Evolutionary conservation across 345 rosid genomes (phyloP).

Genomic region (Raphanus sativus): DNA sequence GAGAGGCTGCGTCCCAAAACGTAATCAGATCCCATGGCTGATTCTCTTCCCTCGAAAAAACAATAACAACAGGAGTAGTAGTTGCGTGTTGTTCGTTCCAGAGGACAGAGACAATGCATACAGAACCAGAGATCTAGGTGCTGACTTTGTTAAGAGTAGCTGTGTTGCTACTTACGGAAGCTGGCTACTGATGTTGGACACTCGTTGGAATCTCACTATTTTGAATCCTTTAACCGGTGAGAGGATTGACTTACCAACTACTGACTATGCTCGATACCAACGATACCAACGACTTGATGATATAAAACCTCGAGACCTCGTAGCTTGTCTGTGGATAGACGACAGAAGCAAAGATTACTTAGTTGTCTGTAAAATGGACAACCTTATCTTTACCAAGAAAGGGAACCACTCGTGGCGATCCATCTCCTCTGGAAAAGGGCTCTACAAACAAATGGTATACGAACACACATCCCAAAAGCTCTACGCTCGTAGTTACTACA

Average conservation of each 20-base stretch:
- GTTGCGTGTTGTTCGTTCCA: background rate
- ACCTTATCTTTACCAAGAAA: background rate
- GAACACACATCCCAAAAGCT: background rate
- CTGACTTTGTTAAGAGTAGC: background rate
- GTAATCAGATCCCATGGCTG: slow-evolving; percentile 26
- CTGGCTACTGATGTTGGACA: slow-evolving; percentile 14
- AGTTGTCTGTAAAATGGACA: background rate
- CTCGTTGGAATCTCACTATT: background rate
- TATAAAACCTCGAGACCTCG: background rate
- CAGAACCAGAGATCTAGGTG: slow-evolving; percentile 4
- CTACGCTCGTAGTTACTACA: background rate
- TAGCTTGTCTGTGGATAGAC: background rate
- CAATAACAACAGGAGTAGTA: background rate
- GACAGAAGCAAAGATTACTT: background rate
- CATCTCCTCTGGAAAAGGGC: background rate
- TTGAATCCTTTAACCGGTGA: slow-evolving; percentile 7
- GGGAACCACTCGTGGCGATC: background rate
- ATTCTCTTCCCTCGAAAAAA: background rate
- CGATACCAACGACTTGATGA: background rate
- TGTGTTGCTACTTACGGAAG: slow-evolving; percentile 1
- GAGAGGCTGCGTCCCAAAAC: background rate
- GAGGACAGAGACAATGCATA: background rate
- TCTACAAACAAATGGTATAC: background rate
- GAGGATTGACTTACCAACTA: background rate
- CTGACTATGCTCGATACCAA: background rate